Base-by-base conservation (phyloP, 176 grass and related monocot species). In the Raddia guianensis region DNA sequence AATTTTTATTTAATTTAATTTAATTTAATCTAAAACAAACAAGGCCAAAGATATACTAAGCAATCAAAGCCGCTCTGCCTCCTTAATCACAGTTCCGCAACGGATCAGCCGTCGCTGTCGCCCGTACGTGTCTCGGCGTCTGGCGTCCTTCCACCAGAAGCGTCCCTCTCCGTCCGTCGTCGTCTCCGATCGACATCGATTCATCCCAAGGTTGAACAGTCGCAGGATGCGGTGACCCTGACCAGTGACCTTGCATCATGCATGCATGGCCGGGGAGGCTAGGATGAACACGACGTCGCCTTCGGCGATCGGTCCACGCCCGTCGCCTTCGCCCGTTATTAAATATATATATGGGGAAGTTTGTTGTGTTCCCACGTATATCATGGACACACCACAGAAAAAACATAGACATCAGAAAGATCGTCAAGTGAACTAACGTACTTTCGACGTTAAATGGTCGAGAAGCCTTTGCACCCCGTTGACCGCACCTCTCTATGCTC, bases 231-330 rank as follows among this genome's bases (percentile, higher is more conserved):
- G 37, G 37, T 40, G 37, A 40, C 37, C 37, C 37, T 40, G 37
- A 40, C 37, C 0, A 27, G 27, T 9, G 43, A 76, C 43, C 44
- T 48, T 8, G 74, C 74, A 21, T 32, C 37, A 40, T 40, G 37
- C 37, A 40, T 40, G 49, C 71, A 35, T 63, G 27, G 50, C 51
- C 14, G 71, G 46, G 2, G 37, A 6, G 8, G 19, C 10, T 27
- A 21, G n/a, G 56, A 49, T 33, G 44, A 46, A 9, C 4, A 63
- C 2, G 9, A 20, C 0, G 55, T 77, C 75, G 14, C 20, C 27
- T 37, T 77, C 59, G 9, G 45, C 5, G 75, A 37, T 51, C 64
- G 60, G 75, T 78, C 75, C 60, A 78, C 16, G 47, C 47, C 13
- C 37, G 16, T 65, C 75, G 16, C 47, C 1, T 5, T 66, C 61